Percentiles rank a stretch among this genome's conserved stretches.
Evolutionary conservation across 192 early-diverging fungal genomes (phyloP).

Genomic region (Coemansia umbellata): DNA sequence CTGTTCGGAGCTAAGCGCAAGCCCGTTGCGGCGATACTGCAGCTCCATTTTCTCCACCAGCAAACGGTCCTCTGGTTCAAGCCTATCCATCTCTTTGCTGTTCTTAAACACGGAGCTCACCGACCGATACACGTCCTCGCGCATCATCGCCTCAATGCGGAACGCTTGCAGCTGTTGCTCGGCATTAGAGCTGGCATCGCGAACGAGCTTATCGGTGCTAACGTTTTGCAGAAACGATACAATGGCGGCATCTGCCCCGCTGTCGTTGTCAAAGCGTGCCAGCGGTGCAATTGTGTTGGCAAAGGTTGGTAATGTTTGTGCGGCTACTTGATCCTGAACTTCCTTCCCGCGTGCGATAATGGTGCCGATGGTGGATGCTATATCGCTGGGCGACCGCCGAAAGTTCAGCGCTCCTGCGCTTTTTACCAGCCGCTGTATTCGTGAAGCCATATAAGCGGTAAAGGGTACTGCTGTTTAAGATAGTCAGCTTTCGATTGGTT

Average conservation of each 20-base stretch:
- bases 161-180: slow-evolving; percentile 55
- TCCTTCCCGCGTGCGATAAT: slow-evolving; percentile 15
- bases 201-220: slow-evolving; percentile 55
- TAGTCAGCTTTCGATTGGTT: no score
- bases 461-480: no score
- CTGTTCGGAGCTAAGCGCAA: slow-evolving; percentile 57
- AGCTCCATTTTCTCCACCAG: slow-evolving; percentile 60
- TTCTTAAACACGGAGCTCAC: slow-evolving; percentile 46
- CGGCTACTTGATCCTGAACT: slow-evolving; percentile 25
- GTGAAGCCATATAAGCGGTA: no score
- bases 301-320: slow-evolving; percentile 29
- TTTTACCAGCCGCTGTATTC: slow-evolving; percentile 7
- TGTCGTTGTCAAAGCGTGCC: slow-evolving; percentile 30
- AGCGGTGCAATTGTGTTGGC: slow-evolving; percentile 29
- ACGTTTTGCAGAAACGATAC: slow-evolving; percentile 38
- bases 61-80: slow-evolving; percentile 58
- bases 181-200: slow-evolving; percentile 63
- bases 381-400: slow-evolving; percentile 14
- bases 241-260: slow-evolving; percentile 11
- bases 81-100: slow-evolving; percentile 19
- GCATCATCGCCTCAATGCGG: slow-evolving; percentile 59
- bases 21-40: slow-evolving; percentile 65
- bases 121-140: slow-evolving; percentile 57
- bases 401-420: slow-evolving; percentile 18
- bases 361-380: not conserved